Conservation (phyloP, 257 asterid genomes). For the Solanum appendiculatum region DNA sequence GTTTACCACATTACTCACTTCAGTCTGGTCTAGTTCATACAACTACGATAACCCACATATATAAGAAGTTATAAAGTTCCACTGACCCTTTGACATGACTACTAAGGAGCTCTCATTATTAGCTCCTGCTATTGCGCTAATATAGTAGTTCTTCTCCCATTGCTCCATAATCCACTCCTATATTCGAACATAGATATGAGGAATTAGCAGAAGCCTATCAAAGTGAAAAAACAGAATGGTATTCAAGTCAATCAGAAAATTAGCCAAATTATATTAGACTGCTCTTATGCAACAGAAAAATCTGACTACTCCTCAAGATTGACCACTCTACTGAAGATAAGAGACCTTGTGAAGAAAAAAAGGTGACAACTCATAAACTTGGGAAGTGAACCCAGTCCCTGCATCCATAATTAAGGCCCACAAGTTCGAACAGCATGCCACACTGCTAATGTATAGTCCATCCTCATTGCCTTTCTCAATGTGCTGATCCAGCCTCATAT, state of each 20-base stretch:
- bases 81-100: constrained; percentile 63
- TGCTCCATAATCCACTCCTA: constrained; percentile 13
- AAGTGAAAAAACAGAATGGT: not conserved
- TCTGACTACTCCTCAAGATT: not conserved
- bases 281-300: not conserved
- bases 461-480: constrained; percentile 44
- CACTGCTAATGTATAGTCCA: constrained; percentile 36
- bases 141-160: too few relatives aligned
- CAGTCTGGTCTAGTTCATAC: not conserved
- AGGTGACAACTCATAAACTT: constrained; percentile 38
- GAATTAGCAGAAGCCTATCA: not conserved
- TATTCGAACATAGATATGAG: not conserved
- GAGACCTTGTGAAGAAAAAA: constrained; percentile 42
- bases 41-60: not conserved
- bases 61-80: not conserved
- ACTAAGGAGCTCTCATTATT: too few relatives aligned
- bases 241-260: not conserved
- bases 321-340: not conserved
- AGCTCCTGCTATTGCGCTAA: too few relatives aligned
- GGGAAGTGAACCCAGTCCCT: constrained; percentile 40
- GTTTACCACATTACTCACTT: not conserved
- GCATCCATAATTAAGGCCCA: constrained; percentile 63
- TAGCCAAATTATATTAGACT: not conserved
- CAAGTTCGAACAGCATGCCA: constrained; percentile 35
- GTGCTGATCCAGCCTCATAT: constrained; percentile 31